Conservation (phyloP, 768 basidiomycete species). For the Lentinus brumalis region DNA sequence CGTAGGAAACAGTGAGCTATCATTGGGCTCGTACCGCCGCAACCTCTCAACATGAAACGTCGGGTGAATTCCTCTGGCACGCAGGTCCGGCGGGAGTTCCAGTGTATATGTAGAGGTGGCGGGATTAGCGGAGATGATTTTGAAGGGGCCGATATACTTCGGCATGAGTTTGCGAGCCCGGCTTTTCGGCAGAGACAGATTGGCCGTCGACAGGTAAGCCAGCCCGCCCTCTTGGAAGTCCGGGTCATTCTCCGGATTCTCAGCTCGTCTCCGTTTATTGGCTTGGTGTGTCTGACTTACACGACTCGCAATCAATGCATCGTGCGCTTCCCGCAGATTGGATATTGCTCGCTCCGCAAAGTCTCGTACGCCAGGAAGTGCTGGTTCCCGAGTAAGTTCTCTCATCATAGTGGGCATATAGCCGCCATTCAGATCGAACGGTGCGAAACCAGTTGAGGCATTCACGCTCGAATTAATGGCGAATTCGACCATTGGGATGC, state of each 20-base stretch:
- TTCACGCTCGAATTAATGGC: conserved; percentile 38
- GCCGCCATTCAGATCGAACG: conserved; percentile 31
- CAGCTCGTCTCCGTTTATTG: conserved; percentile 26
- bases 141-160: conserved; percentile 42
- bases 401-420: conserved; percentile 15
- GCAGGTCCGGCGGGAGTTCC: conserved; percentile 32
- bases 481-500: conserved; percentile 39
- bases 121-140: conserved; percentile 22
- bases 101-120: conserved; percentile 33
- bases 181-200: conserved; percentile 37
- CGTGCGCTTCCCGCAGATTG: conserved; percentile 35
- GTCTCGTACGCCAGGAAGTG: conserved; percentile 23
- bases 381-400: not conserved
- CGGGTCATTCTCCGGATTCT: too few species aligned
- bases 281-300: conserved; percentile 34
- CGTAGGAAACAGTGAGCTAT: too few species aligned
- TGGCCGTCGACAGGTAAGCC: conserved; percentile 40
- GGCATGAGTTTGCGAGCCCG: conserved; percentile 38
- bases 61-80: conserved; percentile 11
- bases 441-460: conserved; percentile 38
- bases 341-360: conserved; percentile 29
- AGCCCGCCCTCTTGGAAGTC: conserved; percentile 27
- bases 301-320: conserved; percentile 38
- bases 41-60: not conserved
- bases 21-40: too few species aligned